These are phyloP conservation scores for Porcisia hertigi DNA, from an alignment of 208 protist genomes.

Conservation along the genomic window DNA sequence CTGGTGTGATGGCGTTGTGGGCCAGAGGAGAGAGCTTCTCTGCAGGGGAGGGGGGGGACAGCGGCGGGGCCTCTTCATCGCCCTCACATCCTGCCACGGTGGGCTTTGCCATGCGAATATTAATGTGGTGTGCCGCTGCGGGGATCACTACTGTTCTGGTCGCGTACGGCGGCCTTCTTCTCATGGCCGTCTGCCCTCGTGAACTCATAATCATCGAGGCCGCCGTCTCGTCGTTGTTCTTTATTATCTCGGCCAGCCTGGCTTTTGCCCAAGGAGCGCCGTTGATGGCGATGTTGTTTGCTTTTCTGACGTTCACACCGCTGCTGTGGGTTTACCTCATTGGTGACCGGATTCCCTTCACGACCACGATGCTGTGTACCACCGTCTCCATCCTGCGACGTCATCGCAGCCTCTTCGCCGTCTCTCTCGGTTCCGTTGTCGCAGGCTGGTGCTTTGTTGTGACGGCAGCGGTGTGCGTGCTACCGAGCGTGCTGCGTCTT, in stretches of 20 bases:
- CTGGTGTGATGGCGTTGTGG: slow-evolving; percentile 22
- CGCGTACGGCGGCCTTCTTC: slow-evolving; percentile 22
- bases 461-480: slow-evolving; percentile 25
- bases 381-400: slow-evolving; percentile 39
- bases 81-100: background rate
- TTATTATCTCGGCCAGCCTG: slow-evolving; percentile 24
- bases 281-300: slow-evolving; percentile 28
- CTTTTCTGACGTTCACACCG: slow-evolving; percentile 34
- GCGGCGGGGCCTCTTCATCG: background rate
- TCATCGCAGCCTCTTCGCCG: slow-evolving; percentile 47
- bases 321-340: slow-evolving; percentile 68
- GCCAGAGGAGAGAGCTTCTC: slow-evolving; percentile 6
- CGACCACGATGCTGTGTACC: slow-evolving; percentile 41
- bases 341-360: slow-evolving; percentile 68
- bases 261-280: slow-evolving; percentile 15
- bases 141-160: slow-evolving; percentile 20
- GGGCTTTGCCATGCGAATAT: background rate
- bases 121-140: slow-evolving; percentile 13
- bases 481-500: slow-evolving; percentile 31
- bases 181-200: slow-evolving; percentile 26
- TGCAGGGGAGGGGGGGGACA: background rate
- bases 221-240: slow-evolving; percentile 29
- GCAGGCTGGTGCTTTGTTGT: slow-evolving; percentile 32
- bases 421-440: slow-evolving; percentile 33
- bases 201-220: slow-evolving; percentile 35